Percentiles rank a stretch among this genome's conserved stretches.
These are phyloP conservation scores for Exserohilum rostratum DNA, from an alignment of 2,329 filamentous ascomycete species.

Conservation along the genomic window DNA sequence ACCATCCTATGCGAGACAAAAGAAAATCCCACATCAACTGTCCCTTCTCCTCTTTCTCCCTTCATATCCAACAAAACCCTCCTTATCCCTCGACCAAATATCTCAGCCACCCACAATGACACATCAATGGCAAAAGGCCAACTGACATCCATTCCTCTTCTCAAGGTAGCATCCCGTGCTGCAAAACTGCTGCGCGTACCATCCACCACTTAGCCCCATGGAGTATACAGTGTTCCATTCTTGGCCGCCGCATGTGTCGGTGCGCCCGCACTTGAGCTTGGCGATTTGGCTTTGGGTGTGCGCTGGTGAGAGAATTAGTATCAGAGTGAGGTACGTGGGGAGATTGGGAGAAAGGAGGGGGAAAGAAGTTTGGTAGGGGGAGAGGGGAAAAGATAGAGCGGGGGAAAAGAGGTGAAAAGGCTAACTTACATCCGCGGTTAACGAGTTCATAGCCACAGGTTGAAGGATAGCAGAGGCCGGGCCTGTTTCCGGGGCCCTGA, in stretches of 20 bases:
- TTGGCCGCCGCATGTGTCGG: neutral
- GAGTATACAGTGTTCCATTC: neutral
- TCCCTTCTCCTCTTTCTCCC: too few species aligned
- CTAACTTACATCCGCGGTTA: neutral
- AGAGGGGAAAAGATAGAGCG: neutral
- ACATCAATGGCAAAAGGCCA: neutral
- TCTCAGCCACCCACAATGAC: too few species aligned
- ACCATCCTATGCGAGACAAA: too few species aligned
- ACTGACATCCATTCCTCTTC: neutral
- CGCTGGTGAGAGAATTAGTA: neutral
- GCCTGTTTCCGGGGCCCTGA: neutral
- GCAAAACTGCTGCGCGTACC: neutral
- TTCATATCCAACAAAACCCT: too few species aligned
- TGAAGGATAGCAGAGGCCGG: neutral
- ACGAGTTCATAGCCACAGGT: neutral
- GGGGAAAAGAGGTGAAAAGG: neutral
- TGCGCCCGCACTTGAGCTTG: neutral
- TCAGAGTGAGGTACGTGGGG: neutral
- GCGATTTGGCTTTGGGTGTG: neutral
- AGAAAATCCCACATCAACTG: too few species aligned
- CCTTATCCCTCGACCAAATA: too few species aligned
- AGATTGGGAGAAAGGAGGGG: neutral
- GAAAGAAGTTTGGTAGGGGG: neutral
- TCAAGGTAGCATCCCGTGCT: neutral
- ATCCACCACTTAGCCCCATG: neutral